These are phyloP conservation scores for Bruguiera gymnorhiza DNA, from an alignment of 345 rosid species.

Conservation along the genomic window DNA sequence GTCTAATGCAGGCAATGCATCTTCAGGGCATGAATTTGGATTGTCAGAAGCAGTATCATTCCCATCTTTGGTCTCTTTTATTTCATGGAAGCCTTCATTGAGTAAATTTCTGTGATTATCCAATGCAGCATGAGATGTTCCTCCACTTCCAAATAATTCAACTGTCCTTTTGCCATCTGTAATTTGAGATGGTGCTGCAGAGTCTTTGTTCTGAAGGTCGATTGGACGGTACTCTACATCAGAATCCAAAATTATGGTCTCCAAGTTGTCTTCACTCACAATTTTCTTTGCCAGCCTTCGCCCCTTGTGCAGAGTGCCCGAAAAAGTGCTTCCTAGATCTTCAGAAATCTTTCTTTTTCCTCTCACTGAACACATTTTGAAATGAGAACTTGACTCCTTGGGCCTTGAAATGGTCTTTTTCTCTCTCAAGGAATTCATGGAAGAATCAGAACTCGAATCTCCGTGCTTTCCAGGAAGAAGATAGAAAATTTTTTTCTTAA, in stretches of 20 bases:
- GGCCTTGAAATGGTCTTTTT: conserved; percentile 24
- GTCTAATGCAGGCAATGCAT: conserved; percentile 11
- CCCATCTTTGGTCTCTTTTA: conserved; percentile 36
- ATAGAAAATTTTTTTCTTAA: not conserved
- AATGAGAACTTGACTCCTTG: conserved; percentile 22
- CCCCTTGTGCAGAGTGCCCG: conserved; percentile 39
- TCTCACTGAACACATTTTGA: conserved; percentile 15
- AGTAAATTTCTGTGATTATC: conserved; percentile 16
- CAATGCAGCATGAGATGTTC: conserved; percentile 33
- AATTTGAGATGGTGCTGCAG: conserved; percentile 12
- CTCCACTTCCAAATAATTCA: conserved; percentile 30
- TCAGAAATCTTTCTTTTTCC: conserved; percentile 28
- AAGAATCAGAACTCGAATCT: conserved; percentile 28
- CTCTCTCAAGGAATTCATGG: conserved; percentile 27
- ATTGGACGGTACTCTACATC: conserved; percentile 34
- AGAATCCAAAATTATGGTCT: conserved; percentile 35
- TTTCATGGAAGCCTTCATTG: conserved; percentile 33
- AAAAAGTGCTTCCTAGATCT: conserved; percentile 24
- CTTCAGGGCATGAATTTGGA: conserved; percentile 14
- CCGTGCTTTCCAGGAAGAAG: conserved; percentile 14
- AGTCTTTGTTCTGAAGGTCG: conserved; percentile 7
- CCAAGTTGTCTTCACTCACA: conserved; percentile 26
- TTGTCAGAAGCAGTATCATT: conserved; percentile 18
- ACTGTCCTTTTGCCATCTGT: conserved; percentile 15
- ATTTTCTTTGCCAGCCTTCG: conserved; percentile 48